Evolutionary conservation across 306 rosid genomes (phyloP), one percentile per base, ranked within the genome.

Genomic region (Vigna angularis): DNA sequence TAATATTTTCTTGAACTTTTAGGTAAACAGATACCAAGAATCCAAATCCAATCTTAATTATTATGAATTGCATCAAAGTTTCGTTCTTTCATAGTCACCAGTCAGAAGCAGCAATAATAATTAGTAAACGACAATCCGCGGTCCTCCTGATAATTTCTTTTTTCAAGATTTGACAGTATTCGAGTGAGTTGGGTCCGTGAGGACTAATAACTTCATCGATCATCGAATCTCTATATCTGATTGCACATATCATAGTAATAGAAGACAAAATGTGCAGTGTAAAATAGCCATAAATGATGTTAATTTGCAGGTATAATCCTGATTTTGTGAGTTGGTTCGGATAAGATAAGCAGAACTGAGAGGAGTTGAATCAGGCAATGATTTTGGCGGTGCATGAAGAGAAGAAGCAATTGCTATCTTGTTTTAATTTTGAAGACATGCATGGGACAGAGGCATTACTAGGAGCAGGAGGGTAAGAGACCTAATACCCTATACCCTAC

Each of bases 61-160:
- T 30, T 30, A 30, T 42, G 47, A 65, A 77, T 65, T 42, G 51
- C 62, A 69, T 69, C 38, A 69, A 52, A 22, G 48, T 38, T 32
- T 78, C 22, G 51, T 61, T 73, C 77, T 64, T 59, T 34, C 1
- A 34, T 0, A 4, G 38, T 73, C 55, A n/a, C 49, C 32, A 63
- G 34, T 52, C 36, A 9, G 75, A 53, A 15, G 70, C 84, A 80
- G 76, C 84, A 34, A 5, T 1, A 84, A 84, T 80, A 64, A 84
- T 80, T 76, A 73, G 79, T 75, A 75, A 74, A 78, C 80, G 82
- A 84, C 87, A 84, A 66, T 65, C 52, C 14, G 17, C 56, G 30
- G 44, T 81, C 55, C 17, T 59, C 72, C 38, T 77, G 70, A 34
- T 18, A 45, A 45, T 71, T 48, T 26, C 28, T 3, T 55, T n/a